phyloP scores from a whole-genome alignment of 139 green algal genomes.

The Coelastrella sp. region DNA sequence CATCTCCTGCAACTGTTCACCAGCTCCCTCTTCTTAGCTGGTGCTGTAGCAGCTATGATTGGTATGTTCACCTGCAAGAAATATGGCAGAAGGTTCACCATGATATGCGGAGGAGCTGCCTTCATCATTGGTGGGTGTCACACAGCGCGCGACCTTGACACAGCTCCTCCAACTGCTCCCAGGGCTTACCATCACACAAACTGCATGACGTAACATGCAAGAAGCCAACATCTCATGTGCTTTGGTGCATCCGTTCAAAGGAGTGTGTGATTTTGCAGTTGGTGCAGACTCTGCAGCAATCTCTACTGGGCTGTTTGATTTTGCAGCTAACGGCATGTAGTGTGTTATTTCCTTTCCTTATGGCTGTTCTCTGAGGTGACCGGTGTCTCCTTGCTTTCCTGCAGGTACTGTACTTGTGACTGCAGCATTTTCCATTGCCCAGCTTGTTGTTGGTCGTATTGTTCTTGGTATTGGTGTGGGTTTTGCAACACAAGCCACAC shows the following conservation, averaged over 20 bases:
- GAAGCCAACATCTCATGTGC: no score
- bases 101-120: conserved; percentile 46
- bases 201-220: no score
- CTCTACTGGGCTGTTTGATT: no score
- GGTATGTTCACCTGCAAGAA: conserved; percentile 45
- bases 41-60: conserved; percentile 52
- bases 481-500: conserved; percentile 69
- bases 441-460: conserved; percentile 80
- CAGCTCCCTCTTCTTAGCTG: conserved; percentile 76
- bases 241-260: no score
- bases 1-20: conserved; percentile 78
- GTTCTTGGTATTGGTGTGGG: conserved; percentile 82
- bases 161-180: no score
- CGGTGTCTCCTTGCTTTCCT: neutral
- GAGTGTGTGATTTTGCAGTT: no score
- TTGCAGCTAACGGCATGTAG: neutral
- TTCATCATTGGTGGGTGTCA: conserved; percentile 39
- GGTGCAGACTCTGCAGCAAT: no score
- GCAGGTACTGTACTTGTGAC: conserved; percentile 60
- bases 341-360: neutral
- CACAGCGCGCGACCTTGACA: no score
- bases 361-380: neutral
- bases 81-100: conserved; percentile 20
- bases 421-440: conserved; percentile 59
- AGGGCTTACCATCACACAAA: no score